A percentile compares a stretch with the other conserved stretches of the same genome.
Conservation (phyloP, 2,329 filamentous ascomycete genomes). For the Gliomastix tumulicola region DNA sequence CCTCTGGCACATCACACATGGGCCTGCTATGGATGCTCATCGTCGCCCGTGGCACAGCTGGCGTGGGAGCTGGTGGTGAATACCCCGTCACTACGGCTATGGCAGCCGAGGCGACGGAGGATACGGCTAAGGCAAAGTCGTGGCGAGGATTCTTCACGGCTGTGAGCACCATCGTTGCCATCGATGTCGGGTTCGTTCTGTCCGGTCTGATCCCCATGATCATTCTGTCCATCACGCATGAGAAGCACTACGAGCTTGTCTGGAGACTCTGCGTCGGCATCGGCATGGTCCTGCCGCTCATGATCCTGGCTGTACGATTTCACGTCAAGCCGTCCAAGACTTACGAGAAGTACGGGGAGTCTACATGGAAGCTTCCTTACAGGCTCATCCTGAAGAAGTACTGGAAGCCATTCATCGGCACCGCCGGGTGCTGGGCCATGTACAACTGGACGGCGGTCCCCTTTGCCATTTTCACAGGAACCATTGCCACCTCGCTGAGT, state of each 20-base stretch:
- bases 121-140: no score
- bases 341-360: constrained; percentile 37
- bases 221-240: constrained; percentile 38
- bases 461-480: constrained; percentile 47
- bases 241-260: constrained; percentile 31
- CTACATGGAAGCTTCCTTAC: constrained; percentile 37
- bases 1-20: constrained; percentile 24
- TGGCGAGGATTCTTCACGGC: no score
- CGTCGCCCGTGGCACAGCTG: constrained; percentile 28
- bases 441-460: constrained; percentile 50
- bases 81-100: constrained; percentile 44
- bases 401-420: constrained; percentile 40
- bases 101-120: constrained; percentile 46
- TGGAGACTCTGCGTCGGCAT: constrained; percentile 45
- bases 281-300: constrained; percentile 39
- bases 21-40: constrained; percentile 46
- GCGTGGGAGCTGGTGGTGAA: constrained; percentile 38
- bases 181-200: constrained; percentile 44
- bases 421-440: constrained; percentile 40
- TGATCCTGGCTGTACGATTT: constrained; percentile 45
- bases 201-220: constrained; percentile 41
- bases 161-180: no score
- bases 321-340: constrained; percentile 43
- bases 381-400: constrained; percentile 37
- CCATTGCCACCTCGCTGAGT: constrained; percentile 37